Evolutionary conservation across 768 basidiomycete genomes (phyloP), one percentile per base, ranked within the genome.

Genomic region (Gelatoporia subvermispora): DNA sequence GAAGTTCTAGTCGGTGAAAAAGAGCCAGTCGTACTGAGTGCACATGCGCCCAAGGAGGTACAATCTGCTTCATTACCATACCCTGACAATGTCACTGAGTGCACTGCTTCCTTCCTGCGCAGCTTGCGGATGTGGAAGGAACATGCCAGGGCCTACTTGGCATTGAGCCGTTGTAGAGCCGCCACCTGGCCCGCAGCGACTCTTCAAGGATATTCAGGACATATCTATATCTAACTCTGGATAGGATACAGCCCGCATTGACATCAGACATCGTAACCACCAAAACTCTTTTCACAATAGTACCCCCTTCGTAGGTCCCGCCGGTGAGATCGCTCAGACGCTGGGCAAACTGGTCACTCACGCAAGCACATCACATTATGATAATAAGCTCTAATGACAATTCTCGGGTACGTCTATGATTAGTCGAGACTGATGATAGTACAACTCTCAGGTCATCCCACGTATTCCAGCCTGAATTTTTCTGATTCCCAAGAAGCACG

Each of bases 41-140:
- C 82, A 25, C 66, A 78, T 22, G 89, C 88, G 17, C 92, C 92
- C 0, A 92, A 93, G 62, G 92, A 93, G 79, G 87, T 85, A 46
- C n/a, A 65, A 22, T 39, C 38, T 16, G 15, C 5, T 35, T 21
- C 4, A 8, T 18, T 54, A 21, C 4, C 11, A 11, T 11, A 18
- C 31, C 10, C 24, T 3, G 45, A 43, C 23, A 31, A 31, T 4
- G 2, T 3, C 23, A 24, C 2, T 22, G 22, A n/a, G 20, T 23
- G 20, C 8, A n/a, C 28, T 47, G 21, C 20, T 11, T 34, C 17
- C 21, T 23, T 2, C 15, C 3, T 20, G 17, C 48, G 18, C 49
- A 77, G 83, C 79, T 91, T 35, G 77, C 65, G 7, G 89, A 92
- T 58, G 72, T 92, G 1, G 90, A 93, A 65, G 87, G 84, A 1